Evolutionary conservation across 192 early-diverging fungal genomes (phyloP).

Genomic region (Umbelopsis vinacea): DNA sequence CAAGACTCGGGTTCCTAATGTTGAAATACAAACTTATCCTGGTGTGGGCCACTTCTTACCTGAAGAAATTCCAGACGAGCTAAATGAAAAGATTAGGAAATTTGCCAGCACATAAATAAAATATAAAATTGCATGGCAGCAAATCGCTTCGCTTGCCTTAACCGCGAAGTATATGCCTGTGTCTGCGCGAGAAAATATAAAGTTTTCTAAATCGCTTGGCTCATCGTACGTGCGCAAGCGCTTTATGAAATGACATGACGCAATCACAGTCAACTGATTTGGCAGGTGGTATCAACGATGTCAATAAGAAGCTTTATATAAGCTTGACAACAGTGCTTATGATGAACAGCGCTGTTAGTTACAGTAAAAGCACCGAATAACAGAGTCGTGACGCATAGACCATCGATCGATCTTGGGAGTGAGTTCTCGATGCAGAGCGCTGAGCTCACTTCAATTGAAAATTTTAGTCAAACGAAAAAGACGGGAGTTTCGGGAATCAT

Average conservation of each 20-base stretch:
- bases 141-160: too few species aligned
- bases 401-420: too few species aligned
- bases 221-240: neutral
- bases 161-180: too few species aligned
- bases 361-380: too few species aligned
- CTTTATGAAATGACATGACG: neutral
- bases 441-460: too few species aligned
- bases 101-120: neutral
- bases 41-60: slow-evolving; percentile 25
- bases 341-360: too few species aligned
- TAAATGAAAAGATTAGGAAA: slow-evolving; percentile 15
- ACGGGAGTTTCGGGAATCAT: neutral
- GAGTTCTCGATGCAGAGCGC: too few species aligned
- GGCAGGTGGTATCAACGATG: neutral
- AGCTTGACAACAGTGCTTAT: too few species aligned
- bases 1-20: neutral
- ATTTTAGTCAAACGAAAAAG: neutral
- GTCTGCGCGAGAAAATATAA: too few species aligned
- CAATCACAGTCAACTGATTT: slow-evolving; percentile 1
- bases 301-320: neutral
- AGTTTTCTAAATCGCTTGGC: too few species aligned
- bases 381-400: too few species aligned
- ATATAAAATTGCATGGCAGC: neutral
- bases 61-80: slow-evolving; percentile 26
- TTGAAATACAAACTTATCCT: slow-evolving; percentile 15